Conservation (phyloP, 257 asterid species). For the Parsonsia alboflavescens region DNA sequence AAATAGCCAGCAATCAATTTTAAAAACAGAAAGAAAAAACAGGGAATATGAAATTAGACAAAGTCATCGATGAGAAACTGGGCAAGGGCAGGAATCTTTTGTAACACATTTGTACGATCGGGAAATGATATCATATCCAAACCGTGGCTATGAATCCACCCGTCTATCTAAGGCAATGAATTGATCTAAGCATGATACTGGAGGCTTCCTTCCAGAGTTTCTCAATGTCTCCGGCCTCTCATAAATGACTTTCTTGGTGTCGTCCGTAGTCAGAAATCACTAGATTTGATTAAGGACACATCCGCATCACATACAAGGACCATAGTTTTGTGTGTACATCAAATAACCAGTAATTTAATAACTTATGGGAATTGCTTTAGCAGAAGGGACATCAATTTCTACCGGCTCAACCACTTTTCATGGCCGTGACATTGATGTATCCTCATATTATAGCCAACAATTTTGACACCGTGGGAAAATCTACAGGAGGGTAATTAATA, state of each 20-base stretch:
- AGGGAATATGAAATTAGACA: too few relatives aligned
- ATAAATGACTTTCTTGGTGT: conserved; percentile 1
- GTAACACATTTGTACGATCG: not conserved
- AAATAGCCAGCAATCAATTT: too few relatives aligned
- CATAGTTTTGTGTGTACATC: conserved; percentile 2
- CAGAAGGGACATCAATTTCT: not conserved
- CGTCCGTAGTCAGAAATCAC: not conserved
- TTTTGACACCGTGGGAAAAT: not conserved
- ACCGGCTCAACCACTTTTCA: conserved; percentile 6
- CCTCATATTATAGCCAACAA: not conserved
- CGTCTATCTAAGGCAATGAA: too few relatives aligned
- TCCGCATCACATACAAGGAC: conserved; percentile 9
- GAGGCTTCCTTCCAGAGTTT: not conserved
- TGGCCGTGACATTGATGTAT: conserved; percentile 1
- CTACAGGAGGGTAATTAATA: not conserved
- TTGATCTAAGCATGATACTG: too few relatives aligned
- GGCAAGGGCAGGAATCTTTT: not conserved
- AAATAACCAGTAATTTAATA: not conserved
- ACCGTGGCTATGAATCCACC: not conserved
- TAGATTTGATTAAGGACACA: conserved; percentile 3
- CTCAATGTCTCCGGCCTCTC: conserved; percentile 1
- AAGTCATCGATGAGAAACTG: too few relatives aligned
- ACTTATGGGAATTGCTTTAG: not conserved
- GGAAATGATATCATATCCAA: not conserved
- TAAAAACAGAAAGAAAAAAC: too few relatives aligned